Evolutionary conservation across 2,329 filamentous ascomycete species (phyloP).

Genomic region (Xylaria multiplex): DNA sequence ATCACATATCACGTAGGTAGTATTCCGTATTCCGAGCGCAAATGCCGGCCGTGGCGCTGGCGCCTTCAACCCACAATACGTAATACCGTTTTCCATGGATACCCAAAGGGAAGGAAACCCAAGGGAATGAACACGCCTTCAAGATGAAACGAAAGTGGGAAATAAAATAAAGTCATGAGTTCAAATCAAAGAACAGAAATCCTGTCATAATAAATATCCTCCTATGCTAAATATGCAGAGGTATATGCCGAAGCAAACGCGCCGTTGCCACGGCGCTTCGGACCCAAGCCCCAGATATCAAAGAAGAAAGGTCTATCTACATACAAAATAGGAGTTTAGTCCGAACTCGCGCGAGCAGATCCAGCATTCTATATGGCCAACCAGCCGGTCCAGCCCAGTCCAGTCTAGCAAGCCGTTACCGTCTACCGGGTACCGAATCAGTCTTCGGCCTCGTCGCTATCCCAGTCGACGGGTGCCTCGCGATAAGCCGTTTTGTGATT

Average conservation of each 20-base stretch:
- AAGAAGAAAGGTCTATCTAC: not conserved
- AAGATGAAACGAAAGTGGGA: not conserved
- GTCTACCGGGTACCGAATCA: not conserved
- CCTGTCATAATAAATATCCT: not conserved
- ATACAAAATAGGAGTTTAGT: not conserved
- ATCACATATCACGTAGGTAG: no score
- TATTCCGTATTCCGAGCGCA: no score
- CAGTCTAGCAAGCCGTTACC: not conserved
- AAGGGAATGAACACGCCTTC: no score
- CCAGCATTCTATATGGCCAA: not conserved
- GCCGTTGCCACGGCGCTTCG: not conserved
- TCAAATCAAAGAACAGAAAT: not conserved
- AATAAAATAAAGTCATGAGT: not conserved
- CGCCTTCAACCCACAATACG: no score
- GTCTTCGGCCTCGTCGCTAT: slow-evolving; percentile 27
- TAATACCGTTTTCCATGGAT: no score
- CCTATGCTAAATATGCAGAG: not conserved
- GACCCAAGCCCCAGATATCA: not conserved
- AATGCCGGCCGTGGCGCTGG: no score
- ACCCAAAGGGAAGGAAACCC: no score
- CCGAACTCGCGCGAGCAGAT: slow-evolving; percentile 7
- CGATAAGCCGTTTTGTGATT: slow-evolving; percentile 19
- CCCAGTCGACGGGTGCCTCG: slow-evolving; percentile 30
- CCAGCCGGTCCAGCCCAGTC: not conserved
- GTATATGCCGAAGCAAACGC: not conserved